These are phyloP conservation scores for Sanguinoderma infundibulare DNA, from an alignment of 1,284 basidiomycete species.

Conservation along the genomic window DNA sequence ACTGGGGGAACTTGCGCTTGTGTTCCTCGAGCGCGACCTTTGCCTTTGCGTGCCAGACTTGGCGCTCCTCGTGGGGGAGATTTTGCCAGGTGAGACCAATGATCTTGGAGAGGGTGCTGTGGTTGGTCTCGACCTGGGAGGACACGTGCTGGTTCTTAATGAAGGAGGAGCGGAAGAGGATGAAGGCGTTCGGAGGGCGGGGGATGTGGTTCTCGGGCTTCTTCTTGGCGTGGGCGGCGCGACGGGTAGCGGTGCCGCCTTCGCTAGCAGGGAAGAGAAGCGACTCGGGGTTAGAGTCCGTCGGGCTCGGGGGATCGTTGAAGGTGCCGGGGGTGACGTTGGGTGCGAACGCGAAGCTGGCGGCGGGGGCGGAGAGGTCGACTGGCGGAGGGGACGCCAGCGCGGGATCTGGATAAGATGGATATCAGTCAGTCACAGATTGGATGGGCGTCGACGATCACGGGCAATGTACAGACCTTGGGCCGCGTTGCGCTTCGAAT, in stretches of 20 bases:
- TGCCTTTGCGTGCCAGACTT: conserved; percentile 72
- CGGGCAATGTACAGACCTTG: conserved; percentile 43
- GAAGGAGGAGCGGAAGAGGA: conserved; percentile 91
- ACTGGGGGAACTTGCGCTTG: conserved; percentile 69
- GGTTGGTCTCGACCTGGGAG: conserved; percentile 78
- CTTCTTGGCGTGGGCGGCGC: conserved; percentile 58
- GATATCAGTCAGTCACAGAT: conserved; percentile 30
- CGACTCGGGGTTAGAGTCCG: conserved; percentile 37
- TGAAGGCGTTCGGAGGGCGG: conserved; percentile 93
- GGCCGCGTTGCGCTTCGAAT: conserved; percentile 45
- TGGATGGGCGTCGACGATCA: conserved; percentile 17
- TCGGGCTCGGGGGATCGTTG: conserved; percentile 47
- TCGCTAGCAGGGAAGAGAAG: conserved; percentile 49
- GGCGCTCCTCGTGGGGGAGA: conserved; percentile 68
- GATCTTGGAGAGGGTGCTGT: conserved; percentile 68
- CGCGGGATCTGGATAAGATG: conserved; percentile 6
- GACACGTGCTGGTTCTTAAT: conserved; percentile 80
- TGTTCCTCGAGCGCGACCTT: conserved; percentile 69
- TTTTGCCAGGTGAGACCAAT: conserved; percentile 70
- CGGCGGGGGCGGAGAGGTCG: conserved; percentile 43
- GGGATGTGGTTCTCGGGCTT: conserved; percentile 83
- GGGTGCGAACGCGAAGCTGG: conserved; percentile 59
- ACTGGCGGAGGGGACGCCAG: conserved; percentile 56
- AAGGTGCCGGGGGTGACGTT: conserved; percentile 65
- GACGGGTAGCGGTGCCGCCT: conserved; percentile 31